Percentiles rank a stretch among this genome's conserved stretches.
Evolutionary conservation across 2,329 filamentous ascomycete species (phyloP).

Genomic region (Apiospora aurea): DNA sequence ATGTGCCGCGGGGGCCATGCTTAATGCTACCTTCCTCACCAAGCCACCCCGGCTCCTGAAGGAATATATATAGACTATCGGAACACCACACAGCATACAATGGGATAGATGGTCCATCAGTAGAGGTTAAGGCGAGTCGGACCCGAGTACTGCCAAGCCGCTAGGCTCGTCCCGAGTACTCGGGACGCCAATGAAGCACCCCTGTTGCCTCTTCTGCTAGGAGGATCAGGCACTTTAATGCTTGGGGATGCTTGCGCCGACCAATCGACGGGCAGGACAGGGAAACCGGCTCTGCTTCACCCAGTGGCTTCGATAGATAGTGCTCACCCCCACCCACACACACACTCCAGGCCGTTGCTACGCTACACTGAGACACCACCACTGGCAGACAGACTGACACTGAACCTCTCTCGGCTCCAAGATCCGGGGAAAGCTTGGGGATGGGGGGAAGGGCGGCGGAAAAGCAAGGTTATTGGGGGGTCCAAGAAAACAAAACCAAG

Average conservation of each 20-base stretch:
- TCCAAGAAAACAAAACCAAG: not conserved
- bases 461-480: not conserved
- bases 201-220: not conserved
- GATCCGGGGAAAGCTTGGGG: not conserved
- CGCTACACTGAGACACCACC: not conserved
- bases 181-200: slow-evolving; percentile 6
- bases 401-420: not conserved
- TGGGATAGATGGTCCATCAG: no score
- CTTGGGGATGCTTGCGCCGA: not conserved
- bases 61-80: not conserved
- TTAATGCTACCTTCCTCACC: no score
- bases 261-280: not conserved
- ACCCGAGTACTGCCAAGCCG: not conserved
- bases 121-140: not conserved
- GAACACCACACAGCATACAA: not conserved
- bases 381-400: no score
- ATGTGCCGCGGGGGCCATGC: no score
- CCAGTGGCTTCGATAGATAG: no score
- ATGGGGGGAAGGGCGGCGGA: not conserved
- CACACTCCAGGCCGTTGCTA: no score
- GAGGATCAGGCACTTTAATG: not conserved
- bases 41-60: no score
- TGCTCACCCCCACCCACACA: no score
- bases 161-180: not conserved
- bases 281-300: not conserved